Percentiles rank a stretch among this genome's conserved stretches.
These are phyloP conservation scores for Geoglossum glabrum DNA, from an alignment of 495 filamentous ascomycete genomes.

Conservation along the genomic window DNA sequence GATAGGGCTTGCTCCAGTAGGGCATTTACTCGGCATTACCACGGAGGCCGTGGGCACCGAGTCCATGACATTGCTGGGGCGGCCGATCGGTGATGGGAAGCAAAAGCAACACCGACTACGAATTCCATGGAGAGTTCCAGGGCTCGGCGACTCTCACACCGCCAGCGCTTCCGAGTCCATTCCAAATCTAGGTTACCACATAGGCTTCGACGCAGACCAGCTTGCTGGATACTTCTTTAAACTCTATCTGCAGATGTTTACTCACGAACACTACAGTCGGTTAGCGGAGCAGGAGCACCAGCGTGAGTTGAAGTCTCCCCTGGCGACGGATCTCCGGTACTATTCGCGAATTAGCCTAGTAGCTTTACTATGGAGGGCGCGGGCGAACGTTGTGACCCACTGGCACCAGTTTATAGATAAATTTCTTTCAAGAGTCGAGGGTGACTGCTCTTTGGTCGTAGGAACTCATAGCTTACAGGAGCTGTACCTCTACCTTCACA, in stretches of 20 bases:
- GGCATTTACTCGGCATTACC: no score
- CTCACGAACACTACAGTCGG: constrained; percentile 17
- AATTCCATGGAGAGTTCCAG: constrained; percentile 12
- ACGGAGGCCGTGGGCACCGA: no score
- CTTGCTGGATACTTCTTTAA: constrained; percentile 19
- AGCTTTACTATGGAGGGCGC: constrained; percentile 16
- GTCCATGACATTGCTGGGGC: constrained; percentile 9
- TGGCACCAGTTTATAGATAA: constrained; percentile 17
- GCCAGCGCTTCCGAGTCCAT: neutral
- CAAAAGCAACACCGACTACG: constrained; percentile 7
- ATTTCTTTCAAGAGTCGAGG: constrained; percentile 13
- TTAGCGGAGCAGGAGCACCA: no score
- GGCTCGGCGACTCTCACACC: constrained; percentile 9
- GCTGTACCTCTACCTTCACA: neutral
- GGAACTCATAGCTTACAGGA: neutral
- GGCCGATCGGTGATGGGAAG: constrained; percentile 1
- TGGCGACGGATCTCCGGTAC: constrained; percentile 4
- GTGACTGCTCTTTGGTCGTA: constrained; percentile 2
- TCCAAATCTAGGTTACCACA: constrained; percentile 9
- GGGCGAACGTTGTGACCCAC: constrained; percentile 11
- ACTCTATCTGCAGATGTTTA: constrained; percentile 25
- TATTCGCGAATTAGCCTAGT: constrained; percentile 25
- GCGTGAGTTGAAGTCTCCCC: neutral
- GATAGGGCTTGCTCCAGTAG: constrained; percentile 18
- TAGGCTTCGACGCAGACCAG: constrained; percentile 12